Base-by-base conservation (phyloP, 306 rosid genomes). In the Begonia masoniana region DNA sequence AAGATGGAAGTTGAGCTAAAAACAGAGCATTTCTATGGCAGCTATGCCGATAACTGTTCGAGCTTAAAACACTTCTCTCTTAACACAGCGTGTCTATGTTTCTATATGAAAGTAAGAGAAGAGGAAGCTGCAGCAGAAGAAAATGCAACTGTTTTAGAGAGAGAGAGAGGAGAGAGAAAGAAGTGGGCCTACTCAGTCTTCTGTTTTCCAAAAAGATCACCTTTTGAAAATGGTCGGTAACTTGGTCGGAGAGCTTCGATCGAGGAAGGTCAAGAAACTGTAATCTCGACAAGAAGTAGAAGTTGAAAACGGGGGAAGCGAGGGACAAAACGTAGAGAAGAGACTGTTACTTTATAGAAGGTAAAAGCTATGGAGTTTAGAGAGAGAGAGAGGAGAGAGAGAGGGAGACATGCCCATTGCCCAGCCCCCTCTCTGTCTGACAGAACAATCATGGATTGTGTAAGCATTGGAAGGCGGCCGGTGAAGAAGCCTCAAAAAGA, bases 381-480 rank as follows among this genome's bases (percentile, higher is more conserved):
- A 31, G 39, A 55, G 62, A 65, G 39, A 71, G 79, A 61, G 85
- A 76, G 39, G 39, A 31, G 39, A 31, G 39, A 7, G 39, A 31
- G 8, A 31, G 39, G 39, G 39, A 31, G 39, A 31, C 39, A 5
- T 1, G 39, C 35, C 35, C 35, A 26, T 26, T 26, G 35, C 35
- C 82, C 82, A 82, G 79, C 82, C 81, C 52, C 78, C 76, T 19
- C 67, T 71, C 75, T 47, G 15, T 71, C 93, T 87, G 99, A 92
- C 95, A 79, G 62, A 78, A 69, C 96, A 92, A 92, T 92, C 99
- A 83, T 92, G 87, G 77, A 79, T 31, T 62, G 75, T 74, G 96
- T 79, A 92, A 92, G 95, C 99, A 83, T 5, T 77, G 93, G 88
- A 92, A 87, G 99, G 83, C 99, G 99, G 99, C 99, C 86, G 92